Conservation (phyloP, 306 rosid species). For the Trifolium repens region DNA sequence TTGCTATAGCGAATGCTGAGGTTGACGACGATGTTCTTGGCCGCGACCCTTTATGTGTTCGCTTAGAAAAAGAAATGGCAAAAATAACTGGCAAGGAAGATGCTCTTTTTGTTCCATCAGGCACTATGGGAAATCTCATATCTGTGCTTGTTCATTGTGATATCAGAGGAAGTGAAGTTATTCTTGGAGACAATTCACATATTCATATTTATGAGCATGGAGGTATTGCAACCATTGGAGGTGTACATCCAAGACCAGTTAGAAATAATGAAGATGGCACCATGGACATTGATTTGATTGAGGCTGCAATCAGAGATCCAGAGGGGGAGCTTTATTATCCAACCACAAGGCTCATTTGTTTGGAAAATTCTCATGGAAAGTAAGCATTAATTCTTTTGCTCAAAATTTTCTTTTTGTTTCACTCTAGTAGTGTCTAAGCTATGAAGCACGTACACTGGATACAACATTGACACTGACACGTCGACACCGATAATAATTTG, state of each 20-base stretch:
- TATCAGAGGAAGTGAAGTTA: slow-evolving; percentile 85
- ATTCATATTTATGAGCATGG: slow-evolving; percentile 91
- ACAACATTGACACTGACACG: too few species aligned
- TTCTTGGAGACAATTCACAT: slow-evolving; percentile 87
- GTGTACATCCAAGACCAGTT: slow-evolving; percentile 83
- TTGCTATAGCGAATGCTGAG: slow-evolving; percentile 79
- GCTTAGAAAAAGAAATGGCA: slow-evolving; percentile 75
- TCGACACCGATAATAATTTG: too few species aligned
- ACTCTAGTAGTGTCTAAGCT: not conserved
- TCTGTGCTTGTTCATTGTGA: slow-evolving; percentile 94
- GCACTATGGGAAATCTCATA: slow-evolving; percentile 92
- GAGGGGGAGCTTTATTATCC: slow-evolving; percentile 65
- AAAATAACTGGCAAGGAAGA: slow-evolving; percentile 79
- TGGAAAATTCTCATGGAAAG: slow-evolving; percentile 94
- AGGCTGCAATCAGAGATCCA: slow-evolving; percentile 81
- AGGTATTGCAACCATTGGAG: slow-evolving; percentile 86
- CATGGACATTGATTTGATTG: slow-evolving; percentile 74
- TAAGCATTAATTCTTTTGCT: slow-evolving; percentile 45
- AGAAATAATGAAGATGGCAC: slow-evolving; percentile 84
- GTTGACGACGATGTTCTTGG: slow-evolving; percentile 86
- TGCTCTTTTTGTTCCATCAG: slow-evolving; percentile 86
- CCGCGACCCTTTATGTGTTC: slow-evolving; percentile 71
- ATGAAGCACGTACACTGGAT: too few species aligned
- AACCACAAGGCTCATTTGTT: slow-evolving; percentile 91
- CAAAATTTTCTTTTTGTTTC: not conserved